Conservation (phyloP, 345 rosid species). For the Isatis tinctoria region DNA sequence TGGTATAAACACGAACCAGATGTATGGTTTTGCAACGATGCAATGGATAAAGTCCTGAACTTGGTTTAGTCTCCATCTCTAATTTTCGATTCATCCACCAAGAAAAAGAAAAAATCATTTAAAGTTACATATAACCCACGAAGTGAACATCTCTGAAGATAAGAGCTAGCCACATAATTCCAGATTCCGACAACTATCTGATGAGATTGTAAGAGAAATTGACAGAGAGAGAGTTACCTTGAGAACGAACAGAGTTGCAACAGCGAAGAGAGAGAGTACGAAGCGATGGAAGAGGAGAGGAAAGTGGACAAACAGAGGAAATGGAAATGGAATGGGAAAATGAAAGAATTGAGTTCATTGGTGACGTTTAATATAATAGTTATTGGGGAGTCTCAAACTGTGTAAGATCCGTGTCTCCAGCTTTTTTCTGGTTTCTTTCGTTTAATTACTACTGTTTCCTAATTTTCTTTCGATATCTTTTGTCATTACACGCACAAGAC, state of each 20-base stretch:
- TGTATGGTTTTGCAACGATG: conserved; percentile 77
- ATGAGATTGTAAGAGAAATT: background rate
- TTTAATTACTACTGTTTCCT: background rate
- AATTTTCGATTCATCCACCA: background rate
- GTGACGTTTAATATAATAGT: background rate
- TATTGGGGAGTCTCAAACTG: background rate
- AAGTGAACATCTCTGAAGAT: background rate
- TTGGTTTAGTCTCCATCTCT: conserved; percentile 47
- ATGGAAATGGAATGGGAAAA: background rate
- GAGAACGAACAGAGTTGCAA: conserved; percentile 2
- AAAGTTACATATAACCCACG: background rate
- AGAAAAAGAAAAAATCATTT: background rate
- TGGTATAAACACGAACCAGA: conserved; percentile 44
- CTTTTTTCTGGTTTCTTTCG: background rate
- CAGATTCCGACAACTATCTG: background rate
- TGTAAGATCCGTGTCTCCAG: conserved; percentile 4
- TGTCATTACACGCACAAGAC: background rate
- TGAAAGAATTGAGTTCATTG: conserved; percentile 12
- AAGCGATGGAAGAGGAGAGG: conserved; percentile 3
- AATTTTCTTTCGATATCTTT: background rate
- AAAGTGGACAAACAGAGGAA: conserved; percentile 7
- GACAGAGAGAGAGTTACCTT: background rate
- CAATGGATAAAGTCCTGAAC: conserved; percentile 48
- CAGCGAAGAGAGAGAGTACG: background rate
- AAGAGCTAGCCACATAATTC: background rate